A percentile compares a stretch with the other conserved stretches of the same genome.
Evolutionary conservation across 768 basidiomycete genomes (phyloP).

Genomic region (Coprinopsis cinerea): DNA sequence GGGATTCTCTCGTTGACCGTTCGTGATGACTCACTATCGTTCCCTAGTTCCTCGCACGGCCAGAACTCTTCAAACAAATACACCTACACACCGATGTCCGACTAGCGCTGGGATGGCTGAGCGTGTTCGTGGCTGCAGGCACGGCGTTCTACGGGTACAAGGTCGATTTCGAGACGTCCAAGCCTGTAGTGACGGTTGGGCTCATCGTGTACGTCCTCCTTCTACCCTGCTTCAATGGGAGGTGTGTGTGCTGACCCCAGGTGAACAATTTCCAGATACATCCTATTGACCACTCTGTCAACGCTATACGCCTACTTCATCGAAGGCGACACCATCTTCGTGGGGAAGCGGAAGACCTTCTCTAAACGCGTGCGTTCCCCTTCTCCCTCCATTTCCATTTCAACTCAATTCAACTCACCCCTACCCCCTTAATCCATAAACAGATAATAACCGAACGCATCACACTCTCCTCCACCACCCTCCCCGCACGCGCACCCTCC

Average conservation of each 20-base stretch:
- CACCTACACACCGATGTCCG: conserved; percentile 87
- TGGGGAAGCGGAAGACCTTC: conserved; percentile 86
- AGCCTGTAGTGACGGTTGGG: conserved; percentile 73
- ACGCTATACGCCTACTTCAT: conserved; percentile 82
- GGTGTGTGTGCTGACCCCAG: too few relatives aligned
- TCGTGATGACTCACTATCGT: too few relatives aligned
- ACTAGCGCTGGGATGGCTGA: conserved; percentile 80
- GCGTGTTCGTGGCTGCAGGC: conserved; percentile 74
- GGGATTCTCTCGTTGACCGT: too few relatives aligned
- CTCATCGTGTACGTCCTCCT: conserved; percentile 59
- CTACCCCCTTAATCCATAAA: background rate
- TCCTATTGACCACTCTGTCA: conserved; percentile 64
- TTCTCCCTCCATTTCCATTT: background rate
- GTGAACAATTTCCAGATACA: too few relatives aligned
- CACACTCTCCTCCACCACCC: conserved; percentile 65
- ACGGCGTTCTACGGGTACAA: conserved; percentile 85
- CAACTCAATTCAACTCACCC: background rate
- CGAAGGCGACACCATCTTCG: conserved; percentile 79
- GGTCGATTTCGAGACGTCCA: conserved; percentile 84
- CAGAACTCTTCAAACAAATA: conserved; percentile 80
- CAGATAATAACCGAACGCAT: conserved; percentile 91
- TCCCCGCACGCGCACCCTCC: conserved; percentile 41
- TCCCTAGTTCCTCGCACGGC: conserved; percentile 76
- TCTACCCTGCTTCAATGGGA: too few relatives aligned
- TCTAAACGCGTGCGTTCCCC: conserved; percentile 67